A percentile compares a stretch with the other conserved stretches of the same genome.
These are phyloP conservation scores for Fraxinus pennsylvanica DNA, from an alignment of 257 asterid species.

Conservation along the genomic window DNA sequence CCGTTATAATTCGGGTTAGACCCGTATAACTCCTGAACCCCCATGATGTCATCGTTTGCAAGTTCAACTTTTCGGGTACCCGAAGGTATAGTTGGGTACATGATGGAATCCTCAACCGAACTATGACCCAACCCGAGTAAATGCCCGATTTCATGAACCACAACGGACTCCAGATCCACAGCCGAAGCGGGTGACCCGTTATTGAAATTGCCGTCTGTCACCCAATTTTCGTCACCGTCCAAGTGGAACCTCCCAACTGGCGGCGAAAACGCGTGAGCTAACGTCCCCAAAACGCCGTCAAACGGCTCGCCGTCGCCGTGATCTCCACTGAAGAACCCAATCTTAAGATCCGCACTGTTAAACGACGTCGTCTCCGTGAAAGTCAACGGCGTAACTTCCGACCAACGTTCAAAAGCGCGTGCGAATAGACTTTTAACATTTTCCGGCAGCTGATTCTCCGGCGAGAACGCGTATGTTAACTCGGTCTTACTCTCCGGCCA, in stretches of 20 bases:
- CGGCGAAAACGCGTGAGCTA: slow-evolving; percentile 92
- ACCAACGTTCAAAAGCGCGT: slow-evolving; percentile 81
- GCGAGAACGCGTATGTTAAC: slow-evolving; percentile 62
- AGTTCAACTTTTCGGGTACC: slow-evolving; percentile 67
- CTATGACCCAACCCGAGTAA: slow-evolving; percentile 89
- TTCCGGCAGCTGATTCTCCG: slow-evolving; percentile 44
- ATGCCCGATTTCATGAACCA: slow-evolving; percentile 93
- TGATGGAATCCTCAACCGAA: slow-evolving; percentile 68
- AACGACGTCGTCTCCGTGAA: slow-evolving; percentile 52
- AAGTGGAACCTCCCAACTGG: slow-evolving; percentile 67
- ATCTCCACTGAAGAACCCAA: slow-evolving; percentile 67
- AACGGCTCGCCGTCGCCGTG: slow-evolving; percentile 93
- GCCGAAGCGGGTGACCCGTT: slow-evolving; percentile 45
- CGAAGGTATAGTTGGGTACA: slow-evolving; percentile 76
- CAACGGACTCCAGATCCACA: slow-evolving; percentile 85
- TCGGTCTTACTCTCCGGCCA: slow-evolving; percentile 55
- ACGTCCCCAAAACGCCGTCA: slow-evolving; percentile 78
- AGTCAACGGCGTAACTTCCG: slow-evolving; percentile 70
- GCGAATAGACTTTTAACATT: slow-evolving; percentile 41
- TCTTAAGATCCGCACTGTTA: slow-evolving; percentile 49
- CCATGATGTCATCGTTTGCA: slow-evolving; percentile 54
- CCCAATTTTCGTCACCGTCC: slow-evolving; percentile 88
- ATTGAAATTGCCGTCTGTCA: slow-evolving; percentile 54
- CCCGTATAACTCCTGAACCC: slow-evolving; percentile 71
- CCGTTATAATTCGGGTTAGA: slow-evolving; percentile 67